Evolutionary conservation across 2,329 filamentous ascomycete species (phyloP), one percentile per base, ranked within the genome.

Genomic region (Diplodia scrobiculata): DNA sequence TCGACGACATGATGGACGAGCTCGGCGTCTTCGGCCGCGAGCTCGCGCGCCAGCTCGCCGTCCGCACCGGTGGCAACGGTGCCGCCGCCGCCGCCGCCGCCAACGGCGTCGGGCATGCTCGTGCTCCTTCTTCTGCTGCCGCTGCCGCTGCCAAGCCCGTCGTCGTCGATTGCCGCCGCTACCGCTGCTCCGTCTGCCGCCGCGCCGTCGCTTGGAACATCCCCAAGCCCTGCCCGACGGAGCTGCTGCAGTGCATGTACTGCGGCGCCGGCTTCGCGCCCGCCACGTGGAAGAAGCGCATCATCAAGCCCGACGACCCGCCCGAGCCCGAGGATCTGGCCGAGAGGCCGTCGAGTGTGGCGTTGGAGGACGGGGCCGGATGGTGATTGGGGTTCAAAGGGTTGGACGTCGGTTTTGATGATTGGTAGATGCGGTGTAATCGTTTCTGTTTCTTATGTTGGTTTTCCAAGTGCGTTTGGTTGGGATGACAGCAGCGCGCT

Each of bases 1-100:
- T 59, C 47, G 45, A 58, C n/a, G 34, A 38, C 34, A 60, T 66
- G 53, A 66, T 66, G 64, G 64, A 66, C 47, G 53, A 66, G 10
- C 53, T 66, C 11, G 64, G 64, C 34, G 53, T 60, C 34, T 66
- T 66, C 34, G 64, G 64, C 47, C 27, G 29, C 14, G 64, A 66
- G 25, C 45, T 66, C 21, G 21, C 64, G 4, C 53, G 53, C 29
- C 38, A 21, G 4, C 21, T 66, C 29, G 63, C 52, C 38, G 32
- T 21, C 1, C 41, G 32, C 2, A 25, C 21, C 17, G 10, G 27
- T 13, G 1, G 21, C 21, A 19, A 9, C 7, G 21, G 21, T 21
- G 21, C 21, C 21, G 36, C n/a, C 21, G 3, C 25, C 13, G 54
- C 36, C 7, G 10, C 7, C 13, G 7, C 3, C 13, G 34, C 10